Conservation (phyloP, 768 basidiomycete species). For the Panaeolus papilionaceus region DNA sequence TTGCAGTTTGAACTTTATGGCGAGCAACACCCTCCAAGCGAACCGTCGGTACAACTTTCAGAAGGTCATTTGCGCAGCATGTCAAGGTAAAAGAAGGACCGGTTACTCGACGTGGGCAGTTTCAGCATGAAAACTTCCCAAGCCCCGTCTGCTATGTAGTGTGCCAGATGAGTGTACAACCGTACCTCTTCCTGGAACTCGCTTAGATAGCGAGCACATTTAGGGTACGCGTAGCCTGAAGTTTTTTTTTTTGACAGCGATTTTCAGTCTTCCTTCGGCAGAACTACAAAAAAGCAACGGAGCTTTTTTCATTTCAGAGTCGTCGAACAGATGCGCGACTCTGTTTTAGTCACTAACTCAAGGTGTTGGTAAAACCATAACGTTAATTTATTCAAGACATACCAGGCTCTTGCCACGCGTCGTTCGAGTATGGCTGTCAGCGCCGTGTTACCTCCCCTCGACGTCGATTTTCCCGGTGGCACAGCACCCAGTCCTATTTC, state of each 20-base stretch:
- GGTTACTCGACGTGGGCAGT: not conserved
- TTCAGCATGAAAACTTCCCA: not conserved
- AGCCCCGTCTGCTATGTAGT: not conserved
- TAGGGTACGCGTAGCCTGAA: not conserved
- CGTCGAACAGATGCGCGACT: not conserved
- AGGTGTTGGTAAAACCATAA: not conserved
- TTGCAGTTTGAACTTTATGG: not conserved
- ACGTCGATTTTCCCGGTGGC: not conserved
- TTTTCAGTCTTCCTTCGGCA: not conserved
- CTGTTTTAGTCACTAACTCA: too few species aligned
- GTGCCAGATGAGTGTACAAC: not conserved
- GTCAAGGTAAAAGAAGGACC: not conserved
- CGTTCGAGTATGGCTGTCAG: slow-evolving; percentile 17
- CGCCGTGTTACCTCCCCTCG: slow-evolving; percentile 34
- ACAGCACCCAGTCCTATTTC: slow-evolving; percentile 5
- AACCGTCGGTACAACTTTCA: slow-evolving; percentile 5
- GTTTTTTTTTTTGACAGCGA: not conserved
- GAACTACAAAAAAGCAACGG: not conserved
- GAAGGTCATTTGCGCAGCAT: slow-evolving; percentile 3
- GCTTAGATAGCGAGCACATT: not conserved
- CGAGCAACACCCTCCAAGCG: not conserved
- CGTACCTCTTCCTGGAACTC: not conserved
- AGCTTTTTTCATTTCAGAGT: not conserved
- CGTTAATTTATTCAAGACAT: not conserved
- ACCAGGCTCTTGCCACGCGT: not conserved